Evolutionary conservation across 371 early-diverging fungal species (phyloP).

Genomic region (Mortierella sp.): DNA sequence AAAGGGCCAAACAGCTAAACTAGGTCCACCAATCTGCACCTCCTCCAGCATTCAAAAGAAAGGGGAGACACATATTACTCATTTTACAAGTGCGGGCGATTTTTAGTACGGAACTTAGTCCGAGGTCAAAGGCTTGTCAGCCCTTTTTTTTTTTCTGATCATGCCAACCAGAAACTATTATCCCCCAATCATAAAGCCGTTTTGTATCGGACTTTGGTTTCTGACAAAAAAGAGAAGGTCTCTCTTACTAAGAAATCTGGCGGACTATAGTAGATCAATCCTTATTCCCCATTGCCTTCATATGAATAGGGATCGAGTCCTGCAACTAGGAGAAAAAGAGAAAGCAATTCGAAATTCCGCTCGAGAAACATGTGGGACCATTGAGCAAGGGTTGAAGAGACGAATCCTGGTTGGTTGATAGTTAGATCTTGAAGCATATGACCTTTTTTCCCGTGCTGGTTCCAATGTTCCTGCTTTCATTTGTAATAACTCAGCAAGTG

Average conservation of each 20-base stretch:
- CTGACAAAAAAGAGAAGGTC: background rate
- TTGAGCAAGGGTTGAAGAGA: background rate
- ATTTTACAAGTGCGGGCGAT: background rate
- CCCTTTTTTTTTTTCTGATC: slow-evolving; percentile 4
- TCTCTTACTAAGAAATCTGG: background rate
- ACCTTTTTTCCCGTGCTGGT: background rate
- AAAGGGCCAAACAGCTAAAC: slow-evolving; percentile 42
- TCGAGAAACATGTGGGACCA: background rate
- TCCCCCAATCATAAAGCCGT: slow-evolving; percentile 27
- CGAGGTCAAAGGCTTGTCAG: slow-evolving; percentile 10
- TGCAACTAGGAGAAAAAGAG: background rate
- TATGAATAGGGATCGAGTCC: background rate
- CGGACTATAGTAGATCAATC: background rate
- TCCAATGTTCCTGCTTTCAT: background rate
- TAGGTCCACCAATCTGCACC: background rate
- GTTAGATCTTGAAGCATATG: background rate
- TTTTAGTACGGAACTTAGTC: background rate
- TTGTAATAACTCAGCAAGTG: background rate
- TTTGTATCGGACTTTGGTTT: slow-evolving; percentile 11
- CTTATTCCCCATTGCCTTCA: background rate
- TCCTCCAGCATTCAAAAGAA: background rate
- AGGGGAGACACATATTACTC: background rate
- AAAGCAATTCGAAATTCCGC: slow-evolving; percentile 1
- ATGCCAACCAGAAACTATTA: slow-evolving; percentile 11
- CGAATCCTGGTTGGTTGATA: slow-evolving; percentile 1